A percentile compares a stretch with the other conserved stretches of the same genome.
Evolutionary conservation across 2,329 filamentous ascomycete species (phyloP).

Genomic region (Malbranchea zuffiana): DNA sequence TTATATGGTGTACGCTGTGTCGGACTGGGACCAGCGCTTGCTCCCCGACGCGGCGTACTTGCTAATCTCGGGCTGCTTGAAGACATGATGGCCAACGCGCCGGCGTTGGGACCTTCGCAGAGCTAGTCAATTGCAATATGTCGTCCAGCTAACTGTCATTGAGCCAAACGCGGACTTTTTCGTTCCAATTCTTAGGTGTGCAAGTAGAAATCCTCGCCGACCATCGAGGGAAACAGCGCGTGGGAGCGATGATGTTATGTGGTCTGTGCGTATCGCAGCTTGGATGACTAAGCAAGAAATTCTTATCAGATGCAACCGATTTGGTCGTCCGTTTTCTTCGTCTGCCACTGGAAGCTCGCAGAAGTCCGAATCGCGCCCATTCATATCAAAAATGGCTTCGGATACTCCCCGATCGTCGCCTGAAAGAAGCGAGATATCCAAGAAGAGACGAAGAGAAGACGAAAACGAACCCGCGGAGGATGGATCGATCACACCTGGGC

Average conservation of each 20-base stretch:
- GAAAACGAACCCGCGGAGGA: conserved; percentile 22
- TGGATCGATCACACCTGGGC: conserved; percentile 11
- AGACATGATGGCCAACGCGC: no score
- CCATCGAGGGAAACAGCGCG: not conserved
- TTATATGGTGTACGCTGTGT: conserved; percentile 7
- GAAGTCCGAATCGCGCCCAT: not conserved
- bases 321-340: no score
- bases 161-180: no score
- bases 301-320: not conserved
- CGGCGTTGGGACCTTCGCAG: no score
- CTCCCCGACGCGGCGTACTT: conserved; percentile 3
- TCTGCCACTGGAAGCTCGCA: not conserved
- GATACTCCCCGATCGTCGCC: not conserved
- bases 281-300: not conserved
- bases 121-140: no score
- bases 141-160: no score
- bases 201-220: no score
- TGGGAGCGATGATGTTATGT: not conserved
- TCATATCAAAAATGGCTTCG: not conserved
- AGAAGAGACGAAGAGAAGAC: conserved; percentile 18
- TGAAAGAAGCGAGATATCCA: conserved; percentile 5
- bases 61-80: no score
- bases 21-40: conserved; percentile 5
- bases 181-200: no score
- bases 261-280: not conserved